Evolutionary conservation across 2,329 filamentous ascomycete genomes (phyloP).

Genomic region (Nannizzia gypsea): DNA sequence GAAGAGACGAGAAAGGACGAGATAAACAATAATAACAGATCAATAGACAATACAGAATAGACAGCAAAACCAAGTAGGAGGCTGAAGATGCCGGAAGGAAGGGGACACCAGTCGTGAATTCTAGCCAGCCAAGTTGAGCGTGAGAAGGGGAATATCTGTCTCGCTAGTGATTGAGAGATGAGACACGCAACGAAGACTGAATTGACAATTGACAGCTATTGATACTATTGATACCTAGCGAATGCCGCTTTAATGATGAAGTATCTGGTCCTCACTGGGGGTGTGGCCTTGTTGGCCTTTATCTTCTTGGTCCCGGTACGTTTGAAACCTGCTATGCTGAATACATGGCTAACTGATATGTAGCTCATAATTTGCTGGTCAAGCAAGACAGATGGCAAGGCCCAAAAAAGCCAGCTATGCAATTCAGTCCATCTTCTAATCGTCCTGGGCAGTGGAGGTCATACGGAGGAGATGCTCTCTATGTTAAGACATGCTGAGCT

Average conservation of each 20-base stretch:
- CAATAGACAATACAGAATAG: too few species aligned
- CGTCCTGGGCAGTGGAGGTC: slow-evolving; percentile 83
- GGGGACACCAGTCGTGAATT: neutral
- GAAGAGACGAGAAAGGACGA: neutral
- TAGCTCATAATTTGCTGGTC: neutral
- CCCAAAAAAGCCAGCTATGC: neutral
- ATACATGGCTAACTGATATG: neutral
- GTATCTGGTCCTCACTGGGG: neutral
- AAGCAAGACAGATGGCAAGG: slow-evolving; percentile 3
- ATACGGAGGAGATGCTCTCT: slow-evolving; percentile 87
- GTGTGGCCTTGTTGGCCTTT: slow-evolving; percentile 16
- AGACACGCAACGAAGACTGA: neutral
- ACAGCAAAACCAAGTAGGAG: neutral
- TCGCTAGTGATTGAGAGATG: neutral
- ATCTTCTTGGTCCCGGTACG: slow-evolving; percentile 16
- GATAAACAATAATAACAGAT: neutral
- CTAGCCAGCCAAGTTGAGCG: neutral
- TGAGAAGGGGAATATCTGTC: too few species aligned
- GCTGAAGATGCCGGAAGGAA: neutral
- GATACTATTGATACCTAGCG: neutral
- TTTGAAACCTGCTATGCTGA: slow-evolving; percentile 19
- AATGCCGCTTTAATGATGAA: neutral
- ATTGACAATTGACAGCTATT: neutral
- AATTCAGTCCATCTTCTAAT: slow-evolving; percentile 54
- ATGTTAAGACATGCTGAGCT: slow-evolving; percentile 55